phyloP scores from a whole-genome alignment of 257 asterid genomes.

The Primulina huaijiensis region DNA sequence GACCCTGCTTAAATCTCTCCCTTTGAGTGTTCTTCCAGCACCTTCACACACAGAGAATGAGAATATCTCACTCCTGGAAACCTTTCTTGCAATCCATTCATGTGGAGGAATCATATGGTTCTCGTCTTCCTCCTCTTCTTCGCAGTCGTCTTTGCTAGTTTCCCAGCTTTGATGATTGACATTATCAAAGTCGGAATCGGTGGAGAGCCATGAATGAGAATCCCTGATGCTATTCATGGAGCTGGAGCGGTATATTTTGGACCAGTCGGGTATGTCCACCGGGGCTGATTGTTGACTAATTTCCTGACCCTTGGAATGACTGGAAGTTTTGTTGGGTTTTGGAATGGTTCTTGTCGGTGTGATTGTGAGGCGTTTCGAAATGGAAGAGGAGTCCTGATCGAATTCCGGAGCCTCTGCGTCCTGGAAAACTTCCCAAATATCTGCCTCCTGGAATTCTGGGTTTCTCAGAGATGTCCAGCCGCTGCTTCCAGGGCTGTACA shows the following conservation, averaged over 20 bases:
- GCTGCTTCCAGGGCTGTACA: conserved; percentile 24
- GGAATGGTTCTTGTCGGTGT: conserved; percentile 37
- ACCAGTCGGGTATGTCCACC: conserved; percentile 55
- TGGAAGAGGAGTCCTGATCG: not conserved
- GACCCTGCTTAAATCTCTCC: conserved; percentile 60
- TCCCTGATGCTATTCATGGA: not conserved
- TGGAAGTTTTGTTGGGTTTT: conserved; percentile 20
- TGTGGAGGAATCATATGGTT: conserved; percentile 52
- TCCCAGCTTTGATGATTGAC: conserved; percentile 24
- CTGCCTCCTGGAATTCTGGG: conserved; percentile 61
- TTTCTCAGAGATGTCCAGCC: conserved; percentile 54
- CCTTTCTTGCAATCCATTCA: conserved; percentile 34
- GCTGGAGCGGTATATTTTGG: conserved; percentile 41
- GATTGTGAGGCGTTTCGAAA: conserved; percentile 27
- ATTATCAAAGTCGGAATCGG: not conserved
- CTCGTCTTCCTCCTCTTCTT: conserved; percentile 15
- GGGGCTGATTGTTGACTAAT: conserved; percentile 46
- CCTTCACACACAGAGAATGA: conserved; percentile 72
- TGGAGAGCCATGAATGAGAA: conserved; percentile 2
- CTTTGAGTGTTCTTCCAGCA: conserved; percentile 64
- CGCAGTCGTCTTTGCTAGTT: conserved; percentile 33
- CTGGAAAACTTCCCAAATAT: conserved; percentile 39
- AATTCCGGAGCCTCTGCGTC: conserved; percentile 6
- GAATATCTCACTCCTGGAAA: conserved; percentile 32
- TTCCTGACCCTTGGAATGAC: conserved; percentile 11